Conservation (phyloP, 2,329 filamentous ascomycete genomes). For the Cordyceps militaris region DNA sequence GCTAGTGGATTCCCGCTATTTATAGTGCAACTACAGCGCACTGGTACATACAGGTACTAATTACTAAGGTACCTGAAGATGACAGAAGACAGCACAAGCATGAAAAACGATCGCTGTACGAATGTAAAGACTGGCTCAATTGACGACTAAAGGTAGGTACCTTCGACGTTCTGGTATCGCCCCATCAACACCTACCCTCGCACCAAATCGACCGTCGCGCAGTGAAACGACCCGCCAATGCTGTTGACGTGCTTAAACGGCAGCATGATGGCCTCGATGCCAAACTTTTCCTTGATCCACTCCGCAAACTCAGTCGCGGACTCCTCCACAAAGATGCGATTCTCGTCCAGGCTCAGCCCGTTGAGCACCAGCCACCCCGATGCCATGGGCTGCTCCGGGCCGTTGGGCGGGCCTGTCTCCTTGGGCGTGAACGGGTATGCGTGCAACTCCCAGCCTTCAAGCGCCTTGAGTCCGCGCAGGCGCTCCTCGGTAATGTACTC, state of each 20-base stretch:
- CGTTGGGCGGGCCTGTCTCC: background rate
- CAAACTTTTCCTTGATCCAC: constrained; percentile 16
- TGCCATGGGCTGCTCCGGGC: constrained; percentile 23
- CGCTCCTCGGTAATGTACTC: constrained; percentile 18
- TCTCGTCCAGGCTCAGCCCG: constrained; percentile 21
- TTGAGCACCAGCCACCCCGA: constrained; percentile 23
- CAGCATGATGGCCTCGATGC: constrained; percentile 15
- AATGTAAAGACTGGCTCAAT: no score
- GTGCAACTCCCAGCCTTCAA: constrained; percentile 23
- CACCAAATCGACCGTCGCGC: constrained; percentile 21
- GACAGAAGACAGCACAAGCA: no score
- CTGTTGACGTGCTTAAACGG: constrained; percentile 27
- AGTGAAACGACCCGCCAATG: constrained; percentile 27
- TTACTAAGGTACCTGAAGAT: no score
- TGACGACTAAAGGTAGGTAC: no score
- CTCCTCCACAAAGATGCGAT: constrained; percentile 22
- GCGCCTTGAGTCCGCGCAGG: constrained; percentile 20
- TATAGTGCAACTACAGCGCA: no score
- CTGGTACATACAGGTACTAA: no score
- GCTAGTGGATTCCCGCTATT: no score
- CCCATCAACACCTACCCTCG: background rate
- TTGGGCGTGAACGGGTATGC: constrained; percentile 19
- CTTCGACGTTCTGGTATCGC: no score
- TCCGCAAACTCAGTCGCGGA: constrained; percentile 17
- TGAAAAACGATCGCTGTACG: no score